Evolutionary conservation across 805 yeast genomes (phyloP).

Genomic region (Cyberlindnera subsufficiens): DNA sequence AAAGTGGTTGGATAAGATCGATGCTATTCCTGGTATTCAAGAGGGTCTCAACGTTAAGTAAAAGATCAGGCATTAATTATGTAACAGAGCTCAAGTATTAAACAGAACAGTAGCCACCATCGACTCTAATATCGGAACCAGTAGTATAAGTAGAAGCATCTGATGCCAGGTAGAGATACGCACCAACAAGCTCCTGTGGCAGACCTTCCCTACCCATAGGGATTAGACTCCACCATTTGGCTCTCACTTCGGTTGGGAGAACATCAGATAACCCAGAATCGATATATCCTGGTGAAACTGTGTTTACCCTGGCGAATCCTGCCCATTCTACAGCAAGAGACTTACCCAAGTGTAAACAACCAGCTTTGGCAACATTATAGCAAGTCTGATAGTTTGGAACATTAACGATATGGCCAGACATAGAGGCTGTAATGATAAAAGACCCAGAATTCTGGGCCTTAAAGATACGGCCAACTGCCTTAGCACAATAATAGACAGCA

Average conservation of each 20-base stretch:
- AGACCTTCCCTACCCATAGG: slow-evolving; percentile 75
- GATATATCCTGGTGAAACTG: slow-evolving; percentile 84
- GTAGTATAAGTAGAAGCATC: slow-evolving; percentile 78
- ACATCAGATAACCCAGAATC: slow-evolving; percentile 58
- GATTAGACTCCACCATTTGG: slow-evolving; percentile 43
- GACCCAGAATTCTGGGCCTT: slow-evolving; percentile 71
- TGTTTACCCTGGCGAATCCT: slow-evolving; percentile 79
- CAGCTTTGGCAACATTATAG: slow-evolving; percentile 44
- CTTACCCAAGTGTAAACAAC: slow-evolving; percentile 15
- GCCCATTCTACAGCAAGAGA: slow-evolving; percentile 66
- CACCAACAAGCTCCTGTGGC: slow-evolving; percentile 73
- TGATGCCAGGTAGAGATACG: slow-evolving; percentile 72
- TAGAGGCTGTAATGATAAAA: slow-evolving; percentile 78
- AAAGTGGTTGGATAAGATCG: slow-evolving; percentile 35
- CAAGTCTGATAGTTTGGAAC: slow-evolving; percentile 84
- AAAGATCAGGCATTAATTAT: neutral
- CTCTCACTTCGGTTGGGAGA: slow-evolving; percentile 37
- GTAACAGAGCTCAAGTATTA: neutral
- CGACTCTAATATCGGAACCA: slow-evolving; percentile 71
- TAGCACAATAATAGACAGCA: slow-evolving; percentile 78
- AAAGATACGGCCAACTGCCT: slow-evolving; percentile 67
- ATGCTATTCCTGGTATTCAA: slow-evolving; percentile 28
- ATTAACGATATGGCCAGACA: slow-evolving; percentile 85
- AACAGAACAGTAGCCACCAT: slow-evolving; percentile 59
- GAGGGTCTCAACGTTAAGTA: slow-evolving; percentile 5